These are phyloP conservation scores for Elaeis oleifera DNA, from an alignment of 202 grass and related monocot species.

Conservation along the genomic window DNA sequence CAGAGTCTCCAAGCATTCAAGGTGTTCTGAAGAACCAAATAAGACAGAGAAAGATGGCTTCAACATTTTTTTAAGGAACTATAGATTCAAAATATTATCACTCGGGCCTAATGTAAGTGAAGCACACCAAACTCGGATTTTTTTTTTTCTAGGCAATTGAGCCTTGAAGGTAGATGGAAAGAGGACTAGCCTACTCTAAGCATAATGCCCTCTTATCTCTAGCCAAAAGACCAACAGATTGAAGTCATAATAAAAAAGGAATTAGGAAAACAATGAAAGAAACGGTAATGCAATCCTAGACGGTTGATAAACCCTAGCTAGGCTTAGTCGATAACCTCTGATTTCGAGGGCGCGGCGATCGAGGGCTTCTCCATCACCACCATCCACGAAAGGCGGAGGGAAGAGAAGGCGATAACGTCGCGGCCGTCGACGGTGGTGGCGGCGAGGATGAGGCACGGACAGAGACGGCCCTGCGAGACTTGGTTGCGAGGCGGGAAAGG, in stretches of 20 bases:
- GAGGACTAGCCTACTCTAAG: no score
- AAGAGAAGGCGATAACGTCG: neutral
- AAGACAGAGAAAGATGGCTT: no score
- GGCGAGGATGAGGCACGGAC: neutral
- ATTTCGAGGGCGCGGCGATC: conserved; percentile 18
- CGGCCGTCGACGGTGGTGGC: neutral
- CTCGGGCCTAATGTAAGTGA: no score
- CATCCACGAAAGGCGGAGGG: conserved; percentile 18
- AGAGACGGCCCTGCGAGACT: neutral
- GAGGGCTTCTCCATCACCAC: conserved; percentile 50
- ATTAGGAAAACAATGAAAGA: neutral
- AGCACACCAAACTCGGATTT: no score
- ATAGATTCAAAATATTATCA: no score
- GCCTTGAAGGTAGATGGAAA: no score
- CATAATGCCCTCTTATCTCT: no score
- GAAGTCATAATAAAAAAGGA: neutral
- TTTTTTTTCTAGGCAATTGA: no score
- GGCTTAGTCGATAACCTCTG: conserved; percentile 60
- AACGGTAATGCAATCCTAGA: conserved; percentile 3
- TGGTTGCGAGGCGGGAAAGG: neutral
- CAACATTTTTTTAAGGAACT: no score
- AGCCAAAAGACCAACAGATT: conserved; percentile 7
- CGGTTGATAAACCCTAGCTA: conserved; percentile 56
- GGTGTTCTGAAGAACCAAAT: no score
- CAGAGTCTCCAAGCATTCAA: no score